Conservation (phyloP, 1,284 basidiomycete species). For the Spongiforma sp. region DNA sequence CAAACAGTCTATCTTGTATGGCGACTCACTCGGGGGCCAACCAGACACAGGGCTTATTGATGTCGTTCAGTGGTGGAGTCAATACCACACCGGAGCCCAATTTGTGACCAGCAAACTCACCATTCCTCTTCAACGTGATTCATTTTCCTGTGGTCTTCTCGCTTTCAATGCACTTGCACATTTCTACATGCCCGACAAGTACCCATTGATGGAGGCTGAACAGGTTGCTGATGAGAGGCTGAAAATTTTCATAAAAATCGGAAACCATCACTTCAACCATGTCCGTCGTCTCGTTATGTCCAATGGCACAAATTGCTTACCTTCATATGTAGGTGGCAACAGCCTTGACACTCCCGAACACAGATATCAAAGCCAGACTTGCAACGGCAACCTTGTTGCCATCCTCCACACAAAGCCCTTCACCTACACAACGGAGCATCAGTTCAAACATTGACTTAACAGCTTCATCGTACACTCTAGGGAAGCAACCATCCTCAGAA, state of each 20-base stretch:
- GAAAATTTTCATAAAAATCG: not conserved
- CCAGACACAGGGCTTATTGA: not conserved
- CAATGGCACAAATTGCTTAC: not conserved
- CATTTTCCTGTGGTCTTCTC: not conserved
- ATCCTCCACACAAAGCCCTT: not conserved
- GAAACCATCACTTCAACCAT: not conserved
- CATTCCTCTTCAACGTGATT: not conserved
- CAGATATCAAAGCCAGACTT: not conserved
- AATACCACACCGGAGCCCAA: not conserved
- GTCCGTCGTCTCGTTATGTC: not conserved
- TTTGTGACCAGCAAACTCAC: not conserved
- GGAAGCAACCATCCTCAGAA: not conserved
- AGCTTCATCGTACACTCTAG: not conserved
- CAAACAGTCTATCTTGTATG: not conserved
- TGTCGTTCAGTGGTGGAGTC: not conserved
- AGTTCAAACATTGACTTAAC: not conserved
- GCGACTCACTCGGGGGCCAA: not conserved
- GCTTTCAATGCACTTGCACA: constrained; percentile 1
- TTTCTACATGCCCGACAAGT: constrained; percentile 1
- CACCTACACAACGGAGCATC: not conserved
- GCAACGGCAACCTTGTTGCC: not conserved
- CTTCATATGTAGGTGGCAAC: not conserved
- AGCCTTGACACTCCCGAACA: not conserved
- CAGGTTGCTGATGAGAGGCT: not conserved
- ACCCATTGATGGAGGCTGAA: not conserved